phyloP scores from a whole-genome alignment of 345 rosid species.

The Eucalyptus pumila region DNA sequence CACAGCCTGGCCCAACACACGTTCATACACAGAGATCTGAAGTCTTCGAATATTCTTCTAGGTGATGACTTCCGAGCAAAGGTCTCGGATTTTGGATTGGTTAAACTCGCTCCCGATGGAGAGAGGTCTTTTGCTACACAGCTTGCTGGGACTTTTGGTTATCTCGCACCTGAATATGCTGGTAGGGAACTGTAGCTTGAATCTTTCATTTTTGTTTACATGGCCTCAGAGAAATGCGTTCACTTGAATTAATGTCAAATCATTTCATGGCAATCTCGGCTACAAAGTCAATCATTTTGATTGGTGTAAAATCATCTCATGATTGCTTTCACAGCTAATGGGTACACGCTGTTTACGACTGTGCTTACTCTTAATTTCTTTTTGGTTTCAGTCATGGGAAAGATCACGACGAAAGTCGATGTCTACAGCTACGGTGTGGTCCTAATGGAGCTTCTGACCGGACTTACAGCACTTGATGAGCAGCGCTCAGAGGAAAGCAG shows the following conservation, averaged over 20 bases:
- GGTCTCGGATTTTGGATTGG: slow-evolving; percentile 49
- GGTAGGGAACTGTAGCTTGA: slow-evolving; percentile 5
- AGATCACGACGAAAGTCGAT: slow-evolving; percentile 37
- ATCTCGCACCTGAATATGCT: slow-evolving; percentile 58
- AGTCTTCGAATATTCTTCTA: slow-evolving; percentile 47
- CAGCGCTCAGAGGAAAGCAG: slow-evolving; percentile 33
- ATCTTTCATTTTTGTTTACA: not conserved
- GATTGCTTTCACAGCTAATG: not conserved
- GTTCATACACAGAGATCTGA: slow-evolving; percentile 50
- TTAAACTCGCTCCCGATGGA: slow-evolving; percentile 40
- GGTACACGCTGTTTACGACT: not conserved
- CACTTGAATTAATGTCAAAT: not conserved
- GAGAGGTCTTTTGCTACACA: slow-evolving; percentile 31
- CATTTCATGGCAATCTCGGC: not conserved
- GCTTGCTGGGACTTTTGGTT: slow-evolving; percentile 52
- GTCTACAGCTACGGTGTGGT: slow-evolving; percentile 44
- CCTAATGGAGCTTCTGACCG: slow-evolving; percentile 36
- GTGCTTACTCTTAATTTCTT: not conserved
- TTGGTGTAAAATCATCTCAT: not conserved
- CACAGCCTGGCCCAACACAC: slow-evolving; percentile 29
- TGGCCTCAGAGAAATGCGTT: not conserved
- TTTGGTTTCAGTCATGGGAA: slow-evolving; percentile 31
- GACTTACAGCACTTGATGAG: slow-evolving; percentile 32
- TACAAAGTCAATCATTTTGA: not conserved
- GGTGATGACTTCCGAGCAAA: slow-evolving; percentile 35